Conservation (phyloP, 148 eudicot species). For the Chenopodium album region DNA sequence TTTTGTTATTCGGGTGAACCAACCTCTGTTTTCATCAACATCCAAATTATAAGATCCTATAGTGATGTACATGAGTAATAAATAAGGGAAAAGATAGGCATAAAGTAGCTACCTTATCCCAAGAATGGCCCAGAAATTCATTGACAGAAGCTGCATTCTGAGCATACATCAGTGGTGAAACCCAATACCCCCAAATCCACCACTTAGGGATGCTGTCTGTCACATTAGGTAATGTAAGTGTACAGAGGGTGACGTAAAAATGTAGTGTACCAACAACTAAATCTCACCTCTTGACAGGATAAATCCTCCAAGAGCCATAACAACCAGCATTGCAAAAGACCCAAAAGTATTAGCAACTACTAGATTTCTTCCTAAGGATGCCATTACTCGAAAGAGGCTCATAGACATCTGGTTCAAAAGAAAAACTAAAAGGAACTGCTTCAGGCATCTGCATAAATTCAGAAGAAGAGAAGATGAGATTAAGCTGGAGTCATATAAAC, state of each 20-base stretch:
- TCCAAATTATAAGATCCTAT: neutral
- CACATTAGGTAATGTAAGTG: constrained; percentile 11
- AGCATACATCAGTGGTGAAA: constrained; percentile 99
- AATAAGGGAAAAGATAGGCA: neutral
- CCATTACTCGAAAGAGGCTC: constrained; percentile 85
- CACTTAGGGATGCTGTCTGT: constrained; percentile 50
- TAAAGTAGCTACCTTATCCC: constrained; percentile 68
- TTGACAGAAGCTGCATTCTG: constrained; percentile 96
- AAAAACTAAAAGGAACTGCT: constrained; percentile 72
- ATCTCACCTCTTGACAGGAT: constrained; percentile 77
- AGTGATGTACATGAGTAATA: neutral
- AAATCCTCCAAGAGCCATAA: constrained; percentile 97
- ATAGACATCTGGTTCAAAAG: constrained; percentile 93
- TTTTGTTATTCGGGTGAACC: neutral
- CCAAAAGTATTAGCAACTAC: constrained; percentile 96
- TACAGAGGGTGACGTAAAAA: neutral
- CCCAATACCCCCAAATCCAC: constrained; percentile 97
- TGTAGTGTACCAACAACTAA: neutral
- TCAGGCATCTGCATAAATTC: constrained; percentile 54
- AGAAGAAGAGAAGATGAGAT: constrained; percentile 2
- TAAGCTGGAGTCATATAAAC: neutral
- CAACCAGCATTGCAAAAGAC: constrained; percentile 84
- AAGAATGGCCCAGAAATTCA: constrained; percentile 86
- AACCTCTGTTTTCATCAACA: no score
- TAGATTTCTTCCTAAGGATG: constrained; percentile 83